Evolutionary conservation across 805 yeast genomes (phyloP).

Genomic region (Yarrowia sp.): DNA sequence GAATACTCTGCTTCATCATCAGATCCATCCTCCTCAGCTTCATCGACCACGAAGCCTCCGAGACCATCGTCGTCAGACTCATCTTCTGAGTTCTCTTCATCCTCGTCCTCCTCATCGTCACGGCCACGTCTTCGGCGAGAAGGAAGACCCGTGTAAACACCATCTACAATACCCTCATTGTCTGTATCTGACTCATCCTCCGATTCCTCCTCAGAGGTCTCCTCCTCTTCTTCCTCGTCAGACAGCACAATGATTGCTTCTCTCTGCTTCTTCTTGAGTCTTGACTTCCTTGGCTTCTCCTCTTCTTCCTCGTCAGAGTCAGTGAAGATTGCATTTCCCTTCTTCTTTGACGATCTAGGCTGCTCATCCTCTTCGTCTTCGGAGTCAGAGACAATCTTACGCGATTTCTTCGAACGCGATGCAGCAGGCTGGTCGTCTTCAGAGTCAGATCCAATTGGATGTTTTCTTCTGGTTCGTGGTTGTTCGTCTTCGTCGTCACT

Average conservation of each 20-base stretch:
- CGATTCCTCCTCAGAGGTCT: background rate
- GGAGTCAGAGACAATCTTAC: too few species aligned
- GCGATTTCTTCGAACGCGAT: too few species aligned
- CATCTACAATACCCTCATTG: conserved; percentile 7
- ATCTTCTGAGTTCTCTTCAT: background rate
- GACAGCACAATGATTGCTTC: background rate
- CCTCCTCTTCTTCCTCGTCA: conserved; percentile 1
- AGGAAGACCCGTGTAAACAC: conserved; percentile 13
- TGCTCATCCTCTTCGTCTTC: background rate
- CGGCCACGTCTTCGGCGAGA: conserved; percentile 2
- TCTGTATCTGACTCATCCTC: conserved; percentile 9
- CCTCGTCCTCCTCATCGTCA: background rate
- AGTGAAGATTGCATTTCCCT: background rate
- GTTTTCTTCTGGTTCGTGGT: too few species aligned
- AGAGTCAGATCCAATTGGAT: conserved; percentile 16
- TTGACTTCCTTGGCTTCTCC: background rate
- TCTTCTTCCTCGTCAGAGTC: conserved; percentile 8
- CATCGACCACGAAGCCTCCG: background rate
- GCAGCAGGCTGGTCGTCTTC: conserved; percentile 5
- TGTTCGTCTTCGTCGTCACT: conserved; percentile 9
- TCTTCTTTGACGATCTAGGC: background rate
- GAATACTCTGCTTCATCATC: conserved; percentile 18
- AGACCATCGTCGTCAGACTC: conserved; percentile 1
- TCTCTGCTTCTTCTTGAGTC: conserved; percentile 11
- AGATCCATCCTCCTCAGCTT: background rate